Percentiles rank a stretch among this genome's conserved stretches.
Evolutionary conservation across 2,329 filamentous ascomycete species (phyloP).

Genomic region (Cladosporium sp.): DNA sequence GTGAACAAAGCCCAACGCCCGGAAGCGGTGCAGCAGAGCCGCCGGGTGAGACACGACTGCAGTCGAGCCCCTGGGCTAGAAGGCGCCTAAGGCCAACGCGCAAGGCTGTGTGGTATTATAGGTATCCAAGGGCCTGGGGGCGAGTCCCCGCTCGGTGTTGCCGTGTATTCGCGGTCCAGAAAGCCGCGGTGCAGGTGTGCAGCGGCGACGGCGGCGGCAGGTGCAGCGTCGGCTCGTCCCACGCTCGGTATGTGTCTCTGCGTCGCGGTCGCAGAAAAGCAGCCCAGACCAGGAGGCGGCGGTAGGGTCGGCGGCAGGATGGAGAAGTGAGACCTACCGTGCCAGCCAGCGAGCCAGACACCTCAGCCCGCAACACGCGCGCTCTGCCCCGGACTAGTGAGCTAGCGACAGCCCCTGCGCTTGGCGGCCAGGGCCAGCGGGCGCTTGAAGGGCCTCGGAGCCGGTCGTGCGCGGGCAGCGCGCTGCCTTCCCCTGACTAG

Average conservation of each 20-base stretch:
- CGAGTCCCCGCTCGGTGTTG: neutral
- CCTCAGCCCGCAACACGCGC: neutral
- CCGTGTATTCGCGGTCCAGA: neutral
- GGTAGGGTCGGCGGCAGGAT: constrained; percentile 2
- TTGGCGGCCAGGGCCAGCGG: neutral
- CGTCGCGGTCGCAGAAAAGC: neutral
- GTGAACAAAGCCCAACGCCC: neutral
- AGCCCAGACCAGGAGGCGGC: constrained; percentile 5
- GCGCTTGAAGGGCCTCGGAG: neutral
- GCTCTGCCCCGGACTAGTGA: neutral
- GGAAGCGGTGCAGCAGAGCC: neutral
- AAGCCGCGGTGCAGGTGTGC: neutral
- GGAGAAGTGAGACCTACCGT: constrained; percentile 8
- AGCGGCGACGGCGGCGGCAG: neutral
- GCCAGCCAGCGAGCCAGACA: neutral
- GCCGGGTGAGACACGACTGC: constrained; percentile 7
- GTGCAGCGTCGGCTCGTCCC: neutral
- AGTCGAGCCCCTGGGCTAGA: constrained; percentile 5
- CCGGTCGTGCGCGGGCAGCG: too few species aligned
- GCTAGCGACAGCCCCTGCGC: neutral
- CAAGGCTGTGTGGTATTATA: too few species aligned
- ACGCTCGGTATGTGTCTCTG: neutral
- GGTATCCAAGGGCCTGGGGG: neutral
- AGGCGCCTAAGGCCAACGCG: neutral
- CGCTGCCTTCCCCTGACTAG: neutral